Base-by-base conservation (phyloP, 106 monocot species). In the Apostasia shenzhenica region DNA sequence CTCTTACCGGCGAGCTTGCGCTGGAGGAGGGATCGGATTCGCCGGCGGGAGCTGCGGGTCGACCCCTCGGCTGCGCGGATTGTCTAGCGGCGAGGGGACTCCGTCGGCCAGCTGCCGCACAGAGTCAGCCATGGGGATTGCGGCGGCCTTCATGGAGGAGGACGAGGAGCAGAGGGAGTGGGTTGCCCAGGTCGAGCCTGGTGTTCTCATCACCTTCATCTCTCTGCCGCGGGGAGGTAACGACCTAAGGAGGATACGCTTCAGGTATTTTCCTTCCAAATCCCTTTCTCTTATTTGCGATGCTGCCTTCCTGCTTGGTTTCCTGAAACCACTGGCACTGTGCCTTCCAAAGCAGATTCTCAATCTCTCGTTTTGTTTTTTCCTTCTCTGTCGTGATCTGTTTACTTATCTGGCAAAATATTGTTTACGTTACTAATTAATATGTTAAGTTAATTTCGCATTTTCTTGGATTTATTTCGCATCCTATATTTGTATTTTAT, bases 121-220 rank as follows among this genome's bases (percentile, higher is more conserved):
- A 40, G 86, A 79, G 65, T 70, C 50, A 8, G 77, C 73, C 5
- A 66, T 69, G 68, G 55, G 55, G 59, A 40, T 50, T 43, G 59
- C 12, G 62, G 63, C 57, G 47, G 75, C 53, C 66, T 78, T 39
- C 8, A 63, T 45, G 62, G 80, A 51, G 48, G 82, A 81, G 40
- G 94, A 81, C n/a, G 87, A 72, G 1, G 89, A 94, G 75, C 69
- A 45, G 43, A 83, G 79, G 73, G 91, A 91, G 59, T 91, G 94
- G 94, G 91, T 91, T 38, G 94, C 94, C 6, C 94, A 91, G 71
- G 94, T 94, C 47, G 94, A 94, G 81, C 94, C 94, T 3, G 94
- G 94, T 4, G 88, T 94, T 61, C 83, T 94, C 59, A 91, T 94
- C 83, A 91, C 94, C 68, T 94, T 94, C 73, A 38, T 91, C 11